These are phyloP conservation scores for Cinnamomum micranthum DNA, from an alignment of 164 flowering plant species.

Conservation along the genomic window DNA sequence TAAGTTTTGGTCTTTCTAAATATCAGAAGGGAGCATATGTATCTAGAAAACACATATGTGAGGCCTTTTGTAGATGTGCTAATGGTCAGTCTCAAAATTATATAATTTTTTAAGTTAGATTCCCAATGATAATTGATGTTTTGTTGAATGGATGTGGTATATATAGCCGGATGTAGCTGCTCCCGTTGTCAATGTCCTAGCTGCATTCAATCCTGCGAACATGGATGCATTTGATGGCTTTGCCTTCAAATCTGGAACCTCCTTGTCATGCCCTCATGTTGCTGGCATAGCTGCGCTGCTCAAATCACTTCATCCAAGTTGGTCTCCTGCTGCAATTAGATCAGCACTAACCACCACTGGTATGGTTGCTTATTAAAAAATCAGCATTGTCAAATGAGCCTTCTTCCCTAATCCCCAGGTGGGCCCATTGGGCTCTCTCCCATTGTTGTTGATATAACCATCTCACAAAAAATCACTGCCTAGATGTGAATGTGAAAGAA, in stretches of 20 bases:
- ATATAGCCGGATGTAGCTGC: slow-evolving; percentile 44
- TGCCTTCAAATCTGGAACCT: slow-evolving; percentile 40
- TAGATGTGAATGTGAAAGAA: not conserved
- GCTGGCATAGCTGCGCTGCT: slow-evolving; percentile 44
- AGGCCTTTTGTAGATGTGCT: too few relatives aligned
- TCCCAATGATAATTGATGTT: not conserved
- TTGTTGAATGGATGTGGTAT: slow-evolving; percentile 1
- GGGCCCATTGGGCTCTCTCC: not conserved
- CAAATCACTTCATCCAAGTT: slow-evolving; percentile 33
- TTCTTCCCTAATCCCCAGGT: not conserved
- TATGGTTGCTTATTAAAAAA: slow-evolving; percentile 5
- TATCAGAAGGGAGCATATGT: too few relatives aligned
- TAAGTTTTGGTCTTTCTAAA: too few relatives aligned
- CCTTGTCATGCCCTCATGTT: slow-evolving; percentile 49
- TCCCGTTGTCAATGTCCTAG: slow-evolving; percentile 43
- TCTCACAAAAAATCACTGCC: not conserved
- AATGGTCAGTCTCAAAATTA: too few relatives aligned
- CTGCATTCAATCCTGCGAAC: slow-evolving; percentile 31
- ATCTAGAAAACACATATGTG: too few relatives aligned
- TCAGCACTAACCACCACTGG: slow-evolving; percentile 51
- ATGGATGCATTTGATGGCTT: slow-evolving; percentile 1
- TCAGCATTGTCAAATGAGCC: not conserved
- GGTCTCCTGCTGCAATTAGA: slow-evolving; percentile 52
- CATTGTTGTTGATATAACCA: not conserved
- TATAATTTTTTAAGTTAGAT: too few relatives aligned